Percentiles rank a stretch among this genome's conserved stretches.
Evolutionary conservation across 305 asterid genomes (phyloP).

Genomic region (Petunia hybrid): DNA sequence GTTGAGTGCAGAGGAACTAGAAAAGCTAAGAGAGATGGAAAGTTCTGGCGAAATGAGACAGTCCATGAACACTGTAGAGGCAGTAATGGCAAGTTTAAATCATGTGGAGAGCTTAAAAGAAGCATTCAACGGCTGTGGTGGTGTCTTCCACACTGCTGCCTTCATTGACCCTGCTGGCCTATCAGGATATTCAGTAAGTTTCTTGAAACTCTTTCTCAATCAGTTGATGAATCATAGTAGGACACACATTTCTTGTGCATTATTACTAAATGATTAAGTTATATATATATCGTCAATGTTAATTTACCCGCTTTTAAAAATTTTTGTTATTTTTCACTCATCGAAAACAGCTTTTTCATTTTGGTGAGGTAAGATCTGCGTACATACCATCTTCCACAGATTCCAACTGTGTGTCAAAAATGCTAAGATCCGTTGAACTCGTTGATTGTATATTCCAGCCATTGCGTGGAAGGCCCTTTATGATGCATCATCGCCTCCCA

Average conservation of each 20-base stretch:
- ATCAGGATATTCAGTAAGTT: conserved; percentile 88
- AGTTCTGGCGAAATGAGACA: conserved; percentile 76
- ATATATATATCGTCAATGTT: too few relatives aligned
- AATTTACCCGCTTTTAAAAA: too few relatives aligned
- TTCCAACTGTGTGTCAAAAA: too few relatives aligned
- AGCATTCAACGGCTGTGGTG: conserved; percentile 81
- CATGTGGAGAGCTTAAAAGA: conserved; percentile 61
- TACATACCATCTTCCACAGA: too few relatives aligned
- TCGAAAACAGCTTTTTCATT: too few relatives aligned
- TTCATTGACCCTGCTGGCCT: conserved; percentile 90
- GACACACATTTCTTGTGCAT: conserved; percentile 9
- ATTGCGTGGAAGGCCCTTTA: too few relatives aligned
- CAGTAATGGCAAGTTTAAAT: conserved; percentile 65
- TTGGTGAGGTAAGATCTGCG: too few relatives aligned
- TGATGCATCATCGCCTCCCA: too few relatives aligned
- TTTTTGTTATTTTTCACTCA: too few relatives aligned
- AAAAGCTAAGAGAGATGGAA: conserved; percentile 82
- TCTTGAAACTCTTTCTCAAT: background rate
- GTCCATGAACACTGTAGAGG: conserved; percentile 57
- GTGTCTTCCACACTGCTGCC: conserved; percentile 83
- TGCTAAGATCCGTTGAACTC: too few relatives aligned
- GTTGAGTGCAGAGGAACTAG: conserved; percentile 77
- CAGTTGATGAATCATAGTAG: background rate
- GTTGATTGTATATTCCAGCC: too few relatives aligned
- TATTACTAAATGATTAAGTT: background rate